phyloP scores from a whole-genome alignment of 331 rosid genomes.

The Erythrophleum ivorense region DNA sequence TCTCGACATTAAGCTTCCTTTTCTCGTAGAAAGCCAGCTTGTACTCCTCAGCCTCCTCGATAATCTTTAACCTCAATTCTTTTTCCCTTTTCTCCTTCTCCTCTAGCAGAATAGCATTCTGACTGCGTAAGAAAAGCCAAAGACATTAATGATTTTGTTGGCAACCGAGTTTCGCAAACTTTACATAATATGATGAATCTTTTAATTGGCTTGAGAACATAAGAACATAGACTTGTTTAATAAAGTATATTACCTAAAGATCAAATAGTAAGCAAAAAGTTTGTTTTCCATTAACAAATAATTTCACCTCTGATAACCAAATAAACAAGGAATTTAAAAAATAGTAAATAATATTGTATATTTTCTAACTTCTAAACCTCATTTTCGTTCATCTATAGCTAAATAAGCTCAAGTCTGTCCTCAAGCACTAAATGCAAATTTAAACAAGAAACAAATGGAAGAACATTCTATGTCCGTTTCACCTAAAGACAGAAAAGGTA shows the following conservation, averaged over 20 bases:
- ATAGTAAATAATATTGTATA: neutral
- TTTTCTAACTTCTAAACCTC: neutral
- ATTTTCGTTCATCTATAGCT: neutral
- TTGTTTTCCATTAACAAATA: slow-evolving; percentile 11
- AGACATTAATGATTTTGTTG: slow-evolving; percentile 24
- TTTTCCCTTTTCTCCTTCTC: slow-evolving; percentile 96
- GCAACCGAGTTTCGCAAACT: slow-evolving; percentile 36
- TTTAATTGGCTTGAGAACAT: slow-evolving; percentile 1
- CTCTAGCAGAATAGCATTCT: slow-evolving; percentile 83
- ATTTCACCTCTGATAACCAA: neutral
- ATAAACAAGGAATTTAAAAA: slow-evolving; percentile 16
- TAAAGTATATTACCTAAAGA: neutral
- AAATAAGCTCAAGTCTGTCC: neutral
- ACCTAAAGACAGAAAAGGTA: neutral
- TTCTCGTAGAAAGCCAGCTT: slow-evolving; percentile 85
- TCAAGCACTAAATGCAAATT: neutral
- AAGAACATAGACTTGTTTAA: neutral
- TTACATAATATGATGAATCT: slow-evolving; percentile 22
- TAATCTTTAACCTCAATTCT: slow-evolving; percentile 83
- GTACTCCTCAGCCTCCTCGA: slow-evolving; percentile 95
- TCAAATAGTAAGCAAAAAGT: slow-evolving; percentile 12
- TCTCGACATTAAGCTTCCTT: slow-evolving; percentile 91
- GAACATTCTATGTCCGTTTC: neutral
- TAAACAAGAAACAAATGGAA: neutral
- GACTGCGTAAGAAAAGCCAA: slow-evolving; percentile 60